Percentiles rank a stretch among this genome's conserved stretches.
Evolutionary conservation across 768 basidiomycete species (phyloP).

Genomic region (Mycena filopes): DNA sequence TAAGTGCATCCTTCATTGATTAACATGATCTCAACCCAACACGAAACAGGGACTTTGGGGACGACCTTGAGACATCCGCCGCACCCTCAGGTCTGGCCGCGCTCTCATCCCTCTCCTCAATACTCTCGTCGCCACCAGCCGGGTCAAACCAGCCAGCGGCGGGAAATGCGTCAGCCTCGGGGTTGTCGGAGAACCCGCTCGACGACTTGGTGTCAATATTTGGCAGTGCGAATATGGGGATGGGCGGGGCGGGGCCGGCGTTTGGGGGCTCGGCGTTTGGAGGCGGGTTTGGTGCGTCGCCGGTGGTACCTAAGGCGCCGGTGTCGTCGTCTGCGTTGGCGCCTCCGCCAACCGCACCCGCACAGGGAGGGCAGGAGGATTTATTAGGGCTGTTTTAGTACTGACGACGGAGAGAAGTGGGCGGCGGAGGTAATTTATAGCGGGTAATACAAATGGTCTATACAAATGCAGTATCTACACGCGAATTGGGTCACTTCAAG

Average conservation of each 20-base stretch:
- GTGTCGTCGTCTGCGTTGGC: constrained; percentile 3
- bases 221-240: constrained; percentile 60
- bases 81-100: constrained; percentile 83
- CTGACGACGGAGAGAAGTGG: neutral
- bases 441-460: constrained; percentile 8
- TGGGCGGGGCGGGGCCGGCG: constrained; percentile 21
- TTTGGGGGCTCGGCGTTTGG: constrained; percentile 19
- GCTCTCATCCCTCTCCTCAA: too few species aligned
- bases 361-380: constrained; percentile 56
- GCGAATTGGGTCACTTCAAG: constrained; percentile 69
- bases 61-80: constrained; percentile 61
- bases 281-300: constrained; percentile 12
- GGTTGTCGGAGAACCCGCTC: constrained; percentile 87
- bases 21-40: constrained; percentile 9
- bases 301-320: neutral
- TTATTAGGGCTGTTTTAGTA: constrained; percentile 64
- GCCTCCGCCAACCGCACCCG: constrained; percentile 26
- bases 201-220: constrained; percentile 96
- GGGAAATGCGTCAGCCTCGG: constrained; percentile 71
- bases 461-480: neutral
- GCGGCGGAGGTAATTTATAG: constrained; percentile 5
- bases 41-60: constrained; percentile 79
- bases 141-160: constrained; percentile 64
- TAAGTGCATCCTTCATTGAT: constrained; percentile 40
- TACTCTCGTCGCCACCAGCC: too few species aligned